phyloP scores from a whole-genome alignment of 495 filamentous ascomycete species.

The Penicillium robsamsonii region DNA sequence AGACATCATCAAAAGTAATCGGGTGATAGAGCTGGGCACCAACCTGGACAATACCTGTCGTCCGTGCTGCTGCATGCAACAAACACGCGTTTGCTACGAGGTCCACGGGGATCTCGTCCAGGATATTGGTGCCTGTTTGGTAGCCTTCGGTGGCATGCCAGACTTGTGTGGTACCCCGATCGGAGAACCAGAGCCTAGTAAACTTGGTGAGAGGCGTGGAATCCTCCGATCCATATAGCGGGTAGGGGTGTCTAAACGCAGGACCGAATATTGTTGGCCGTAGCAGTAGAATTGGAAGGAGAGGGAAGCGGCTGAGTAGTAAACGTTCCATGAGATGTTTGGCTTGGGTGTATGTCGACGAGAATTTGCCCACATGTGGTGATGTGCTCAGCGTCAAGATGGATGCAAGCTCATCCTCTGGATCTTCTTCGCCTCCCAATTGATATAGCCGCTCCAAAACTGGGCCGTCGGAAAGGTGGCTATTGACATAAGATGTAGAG shows the following conservation, averaged over 20 bases:
- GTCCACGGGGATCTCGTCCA: constrained; percentile 44
- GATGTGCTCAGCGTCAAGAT: constrained; percentile 24
- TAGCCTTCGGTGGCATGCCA: constrained; percentile 38
- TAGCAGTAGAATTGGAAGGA: constrained; percentile 36
- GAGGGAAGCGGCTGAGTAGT: constrained; percentile 28
- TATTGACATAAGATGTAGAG: constrained; percentile 39
- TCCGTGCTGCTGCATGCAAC: constrained; percentile 34
- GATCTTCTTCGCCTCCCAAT: constrained; percentile 26
- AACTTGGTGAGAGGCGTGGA: constrained; percentile 39
- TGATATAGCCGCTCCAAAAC: constrained; percentile 32
- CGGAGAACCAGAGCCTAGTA: constrained; percentile 29
- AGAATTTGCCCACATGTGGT: constrained; percentile 26
- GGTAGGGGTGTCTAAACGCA: constrained; percentile 37
- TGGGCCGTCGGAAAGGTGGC: constrained; percentile 37
- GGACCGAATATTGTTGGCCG: constrained; percentile 44
- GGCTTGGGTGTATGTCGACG: constrained; percentile 38
- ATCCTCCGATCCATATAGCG: constrained; percentile 36
- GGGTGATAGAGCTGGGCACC: constrained; percentile 34
- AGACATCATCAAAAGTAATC: constrained; percentile 31
- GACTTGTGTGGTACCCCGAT: constrained; percentile 28
- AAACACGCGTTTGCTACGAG: constrained; percentile 42
- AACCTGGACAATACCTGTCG: constrained; percentile 35
- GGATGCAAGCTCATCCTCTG: constrained; percentile 34
- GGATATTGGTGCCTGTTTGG: constrained; percentile 31
- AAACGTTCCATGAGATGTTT: constrained; percentile 43